Percentiles rank a stretch among this genome's conserved stretches.
phyloP scores from a whole-genome alignment of 2,329 filamentous ascomycete species.

The Diaporthe citri region DNA sequence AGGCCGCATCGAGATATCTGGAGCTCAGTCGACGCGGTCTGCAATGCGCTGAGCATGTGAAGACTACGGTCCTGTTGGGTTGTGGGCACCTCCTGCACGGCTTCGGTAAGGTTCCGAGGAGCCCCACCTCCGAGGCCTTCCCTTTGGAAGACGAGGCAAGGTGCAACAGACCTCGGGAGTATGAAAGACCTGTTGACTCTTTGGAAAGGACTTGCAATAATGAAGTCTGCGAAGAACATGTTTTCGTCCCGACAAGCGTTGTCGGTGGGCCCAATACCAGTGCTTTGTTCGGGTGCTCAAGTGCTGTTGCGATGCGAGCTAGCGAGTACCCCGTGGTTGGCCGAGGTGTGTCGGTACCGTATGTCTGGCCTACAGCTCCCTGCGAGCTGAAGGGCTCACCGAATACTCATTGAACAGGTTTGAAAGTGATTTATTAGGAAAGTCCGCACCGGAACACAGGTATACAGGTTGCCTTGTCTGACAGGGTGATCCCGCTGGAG shows the following conservation, averaged over 20 bases:
- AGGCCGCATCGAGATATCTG: background rate
- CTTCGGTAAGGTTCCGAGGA: conserved; percentile 20
- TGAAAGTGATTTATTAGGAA: background rate
- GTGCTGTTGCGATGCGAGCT: background rate
- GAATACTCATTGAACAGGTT: background rate
- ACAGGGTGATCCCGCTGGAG: background rate
- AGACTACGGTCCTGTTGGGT: background rate
- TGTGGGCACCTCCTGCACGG: background rate
- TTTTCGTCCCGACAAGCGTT: background rate
- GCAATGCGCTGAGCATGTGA: background rate
- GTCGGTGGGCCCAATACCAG: background rate
- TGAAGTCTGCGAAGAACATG: background rate
- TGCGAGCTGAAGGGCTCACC: background rate
- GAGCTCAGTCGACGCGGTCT: background rate
- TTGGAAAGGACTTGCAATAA: background rate
- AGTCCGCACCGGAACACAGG: background rate
- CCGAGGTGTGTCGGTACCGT: background rate
- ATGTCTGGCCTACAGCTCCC: background rate
- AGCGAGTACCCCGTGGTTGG: background rate
- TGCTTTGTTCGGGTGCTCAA: background rate
- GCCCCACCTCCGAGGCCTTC: background rate
- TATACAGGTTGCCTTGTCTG: background rate
- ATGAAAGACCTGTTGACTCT: background rate
- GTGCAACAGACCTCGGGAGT: background rate
- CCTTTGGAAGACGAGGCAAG: background rate